Conservation (phyloP, 2,329 filamentous ascomycete species). For the Chrysosporium queenslandicum region DNA sequence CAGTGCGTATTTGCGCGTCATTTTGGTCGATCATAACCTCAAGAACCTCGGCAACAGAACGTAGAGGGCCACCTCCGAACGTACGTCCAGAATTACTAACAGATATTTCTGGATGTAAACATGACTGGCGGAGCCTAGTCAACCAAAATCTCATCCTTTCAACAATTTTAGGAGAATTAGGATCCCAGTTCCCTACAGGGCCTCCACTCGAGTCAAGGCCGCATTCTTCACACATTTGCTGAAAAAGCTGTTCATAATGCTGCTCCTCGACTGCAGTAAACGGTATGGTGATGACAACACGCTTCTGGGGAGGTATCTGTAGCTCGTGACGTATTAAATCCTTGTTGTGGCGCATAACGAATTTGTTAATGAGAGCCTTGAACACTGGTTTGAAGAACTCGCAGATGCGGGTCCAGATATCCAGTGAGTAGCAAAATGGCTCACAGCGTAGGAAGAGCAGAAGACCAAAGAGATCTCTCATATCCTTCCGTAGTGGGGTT, state of each 20-base stretch:
- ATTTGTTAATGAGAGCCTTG: conserved; percentile 54
- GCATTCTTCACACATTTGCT: conserved; percentile 61
- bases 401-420: conserved; percentile 60
- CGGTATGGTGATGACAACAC: conserved; percentile 78
- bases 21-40: conserved; percentile 86
- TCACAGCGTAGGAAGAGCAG: conserved; percentile 70
- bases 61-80: conserved; percentile 58
- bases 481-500: conserved; percentile 73
- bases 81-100: conserved; percentile 51
- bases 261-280: conserved; percentile 88
- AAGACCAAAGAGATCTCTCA: conserved; percentile 69
- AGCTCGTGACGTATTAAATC: conserved; percentile 68
- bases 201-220: conserved; percentile 55
- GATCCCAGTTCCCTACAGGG: conserved; percentile 57
- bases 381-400: conserved; percentile 55
- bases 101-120: conserved; percentile 75
- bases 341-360: conserved; percentile 81
- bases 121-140: conserved; percentile 66
- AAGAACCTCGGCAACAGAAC: conserved; percentile 77
- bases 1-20: conserved; percentile 53
- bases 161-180: conserved; percentile 46
- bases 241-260: conserved; percentile 67
- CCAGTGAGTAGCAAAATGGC: conserved; percentile 57
- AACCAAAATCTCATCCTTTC: conserved; percentile 74
- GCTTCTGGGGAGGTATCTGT: conserved; percentile 67